These are phyloP conservation scores for Epichloe gansuensis DNA, from an alignment of 2,329 filamentous ascomycete genomes.

Conservation along the genomic window DNA sequence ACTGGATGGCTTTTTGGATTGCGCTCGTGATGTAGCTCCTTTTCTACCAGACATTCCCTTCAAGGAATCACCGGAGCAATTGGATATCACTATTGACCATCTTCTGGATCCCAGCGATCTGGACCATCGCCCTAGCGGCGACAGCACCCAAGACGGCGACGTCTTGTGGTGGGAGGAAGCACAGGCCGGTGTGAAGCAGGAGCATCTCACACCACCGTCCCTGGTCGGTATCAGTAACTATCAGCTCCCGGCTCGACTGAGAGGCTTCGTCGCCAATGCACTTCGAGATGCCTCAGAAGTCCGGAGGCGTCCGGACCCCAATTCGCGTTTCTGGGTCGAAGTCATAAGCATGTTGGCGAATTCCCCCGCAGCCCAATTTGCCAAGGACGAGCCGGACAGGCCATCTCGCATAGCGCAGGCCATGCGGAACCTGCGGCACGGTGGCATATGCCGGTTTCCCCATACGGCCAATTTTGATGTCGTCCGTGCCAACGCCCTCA, in stretches of 20 bases:
- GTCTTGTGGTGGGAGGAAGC: conserved; percentile 1
- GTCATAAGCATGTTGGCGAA: conserved; percentile 5
- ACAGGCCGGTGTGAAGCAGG: conserved; percentile 1
- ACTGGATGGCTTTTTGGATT: conserved; percentile 7
- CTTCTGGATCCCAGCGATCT: conserved; percentile 3
- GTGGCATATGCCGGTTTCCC: conserved; percentile 4
- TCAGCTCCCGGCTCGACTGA: conserved; percentile 1
- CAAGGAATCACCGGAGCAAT: conserved; percentile 4
- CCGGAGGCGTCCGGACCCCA: not conserved
- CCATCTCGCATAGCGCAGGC: conserved; percentile 4
- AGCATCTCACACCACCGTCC: conserved; percentile 3
- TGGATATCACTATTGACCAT: conserved; percentile 7
- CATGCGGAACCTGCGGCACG: conserved; percentile 4
- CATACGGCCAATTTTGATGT: conserved; percentile 7
- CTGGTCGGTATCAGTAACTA: conserved; percentile 2
- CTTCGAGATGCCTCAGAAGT: not conserved
- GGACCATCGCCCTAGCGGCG: not conserved
- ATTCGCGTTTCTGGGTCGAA: not conserved
- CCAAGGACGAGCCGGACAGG: conserved; percentile 1
- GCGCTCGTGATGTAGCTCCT: conserved; percentile 2
- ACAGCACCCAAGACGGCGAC: not conserved
- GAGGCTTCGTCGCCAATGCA: conserved; percentile 2
- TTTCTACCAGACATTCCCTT: conserved; percentile 6
- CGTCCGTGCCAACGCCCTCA: conserved; percentile 6
- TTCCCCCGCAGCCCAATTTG: not conserved